These are phyloP conservation scores for Chlamydomonas urium DNA, from an alignment of 139 green algal genomes.

Conservation along the genomic window DNA sequence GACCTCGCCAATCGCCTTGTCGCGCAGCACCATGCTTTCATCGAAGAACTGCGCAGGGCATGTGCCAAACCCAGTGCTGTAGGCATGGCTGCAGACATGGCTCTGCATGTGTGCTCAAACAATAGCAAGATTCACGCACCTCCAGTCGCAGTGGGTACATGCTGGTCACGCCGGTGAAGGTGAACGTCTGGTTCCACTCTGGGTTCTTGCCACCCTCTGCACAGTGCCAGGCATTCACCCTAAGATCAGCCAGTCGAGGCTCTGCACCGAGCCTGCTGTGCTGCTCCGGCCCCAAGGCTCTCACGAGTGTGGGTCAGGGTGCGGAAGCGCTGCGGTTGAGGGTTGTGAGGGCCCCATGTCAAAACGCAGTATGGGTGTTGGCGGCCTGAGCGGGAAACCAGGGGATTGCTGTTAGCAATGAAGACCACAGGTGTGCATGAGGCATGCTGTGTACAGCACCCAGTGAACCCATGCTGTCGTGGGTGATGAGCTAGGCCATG, in stretches of 20 bases:
- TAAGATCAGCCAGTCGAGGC: background rate
- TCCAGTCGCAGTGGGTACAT: conserved; percentile 25
- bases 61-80: background rate
- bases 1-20: conserved; percentile 30
- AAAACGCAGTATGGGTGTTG: conserved; percentile 17
- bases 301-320: conserved; percentile 13
- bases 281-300: background rate
- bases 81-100: background rate
- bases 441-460: too few species aligned
- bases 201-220: conserved; percentile 31
- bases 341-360: too few species aligned
- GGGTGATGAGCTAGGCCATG: too few species aligned
- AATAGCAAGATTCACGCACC: conserved; percentile 21
- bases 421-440: too few species aligned
- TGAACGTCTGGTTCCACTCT: conserved; percentile 31
- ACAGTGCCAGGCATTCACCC: background rate
- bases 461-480: too few species aligned
- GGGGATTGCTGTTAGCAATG: too few species aligned
- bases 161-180: conserved; percentile 19
- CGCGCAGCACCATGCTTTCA: conserved; percentile 37
- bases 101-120: background rate
- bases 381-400: too few species aligned
- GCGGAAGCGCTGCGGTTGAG: background rate
- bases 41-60: conserved; percentile 36
- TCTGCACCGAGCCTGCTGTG: background rate